These are phyloP conservation scores for Aspergillus melleus DNA, from an alignment of 2,329 filamentous ascomycete species.

Conservation along the genomic window DNA sequence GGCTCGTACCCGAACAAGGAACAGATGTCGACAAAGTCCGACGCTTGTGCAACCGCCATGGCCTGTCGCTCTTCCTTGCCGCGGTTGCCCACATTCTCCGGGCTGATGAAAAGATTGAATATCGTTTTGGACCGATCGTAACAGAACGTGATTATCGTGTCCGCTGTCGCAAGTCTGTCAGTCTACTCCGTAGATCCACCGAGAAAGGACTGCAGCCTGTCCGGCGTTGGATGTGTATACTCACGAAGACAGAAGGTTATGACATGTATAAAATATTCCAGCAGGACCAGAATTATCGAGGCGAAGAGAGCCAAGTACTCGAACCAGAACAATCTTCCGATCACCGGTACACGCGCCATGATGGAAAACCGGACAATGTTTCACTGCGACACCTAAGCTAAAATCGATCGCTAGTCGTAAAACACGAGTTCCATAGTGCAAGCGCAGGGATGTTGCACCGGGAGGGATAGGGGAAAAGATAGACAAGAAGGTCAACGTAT, in stretches of 20 bases:
- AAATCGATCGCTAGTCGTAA: neutral
- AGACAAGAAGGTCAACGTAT: too few species aligned
- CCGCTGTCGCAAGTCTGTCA: constrained; percentile 53
- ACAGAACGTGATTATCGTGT: constrained; percentile 76
- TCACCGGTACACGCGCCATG: constrained; percentile 62
- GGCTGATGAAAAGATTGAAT: constrained; percentile 76
- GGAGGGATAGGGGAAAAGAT: neutral
- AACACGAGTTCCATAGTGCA: neutral
- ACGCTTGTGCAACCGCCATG: constrained; percentile 76
- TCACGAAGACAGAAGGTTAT: constrained; percentile 84
- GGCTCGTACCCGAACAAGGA: constrained; percentile 86
- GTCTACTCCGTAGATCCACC: neutral
- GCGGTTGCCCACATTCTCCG: constrained; percentile 66
- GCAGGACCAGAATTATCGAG: constrained; percentile 77
- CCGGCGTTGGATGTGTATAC: constrained; percentile 28
- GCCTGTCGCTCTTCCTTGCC: constrained; percentile 70
- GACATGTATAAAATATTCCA: constrained; percentile 80
- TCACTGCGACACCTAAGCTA: neutral
- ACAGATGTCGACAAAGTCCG: constrained; percentile 94
- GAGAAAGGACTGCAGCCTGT: neutral
- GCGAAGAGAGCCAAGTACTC: constrained; percentile 86
- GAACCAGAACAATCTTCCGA: constrained; percentile 62
- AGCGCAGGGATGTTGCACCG: neutral
- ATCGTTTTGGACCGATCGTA: constrained; percentile 79
- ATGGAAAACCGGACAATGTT: constrained; percentile 12